phyloP scores from a whole-genome alignment of 192 early-diverging fungal species.

The Dispira parvispora region DNA sequence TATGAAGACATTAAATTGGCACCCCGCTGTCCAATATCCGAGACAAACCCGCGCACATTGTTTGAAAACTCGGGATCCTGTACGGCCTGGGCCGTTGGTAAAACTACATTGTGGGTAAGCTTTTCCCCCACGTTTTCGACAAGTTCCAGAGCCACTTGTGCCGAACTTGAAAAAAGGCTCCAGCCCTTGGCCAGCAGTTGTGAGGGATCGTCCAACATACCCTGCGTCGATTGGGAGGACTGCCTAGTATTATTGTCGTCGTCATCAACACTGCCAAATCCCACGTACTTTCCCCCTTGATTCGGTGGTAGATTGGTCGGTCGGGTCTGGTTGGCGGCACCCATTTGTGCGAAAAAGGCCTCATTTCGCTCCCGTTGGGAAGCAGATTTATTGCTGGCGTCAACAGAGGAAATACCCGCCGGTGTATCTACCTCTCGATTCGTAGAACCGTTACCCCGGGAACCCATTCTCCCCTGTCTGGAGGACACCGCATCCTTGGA shows the following conservation, averaged over 20 bases:
- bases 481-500: constrained; percentile 9
- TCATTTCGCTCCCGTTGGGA: constrained; percentile 54
- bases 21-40: constrained; percentile 5
- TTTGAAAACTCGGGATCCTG: constrained; percentile 7
- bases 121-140: constrained; percentile 1
- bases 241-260: not conserved
- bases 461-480: constrained; percentile 14
- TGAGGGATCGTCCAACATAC: constrained; percentile 48
- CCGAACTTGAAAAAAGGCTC: constrained; percentile 26
- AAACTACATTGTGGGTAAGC: not conserved
- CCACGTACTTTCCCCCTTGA: constrained; percentile 60
- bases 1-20: not conserved
- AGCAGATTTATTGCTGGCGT: not conserved
- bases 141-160: constrained; percentile 4
- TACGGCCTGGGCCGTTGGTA: not conserved
- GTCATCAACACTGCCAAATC: constrained; percentile 45
- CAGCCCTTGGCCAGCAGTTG: constrained; percentile 51
- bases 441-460: constrained; percentile 13
- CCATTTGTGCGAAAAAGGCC: constrained; percentile 54
- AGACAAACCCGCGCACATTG: constrained; percentile 4
- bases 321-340: constrained; percentile 34
- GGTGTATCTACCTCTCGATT: constrained; percentile 10
- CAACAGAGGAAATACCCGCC: not conserved
- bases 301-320: constrained; percentile 46
- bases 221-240: constrained; percentile 23